Percentiles rank a stretch among this genome's conserved stretches.
phyloP scores from a whole-genome alignment of 148 eudicot species.

The Simmondsia chinensis region DNA sequence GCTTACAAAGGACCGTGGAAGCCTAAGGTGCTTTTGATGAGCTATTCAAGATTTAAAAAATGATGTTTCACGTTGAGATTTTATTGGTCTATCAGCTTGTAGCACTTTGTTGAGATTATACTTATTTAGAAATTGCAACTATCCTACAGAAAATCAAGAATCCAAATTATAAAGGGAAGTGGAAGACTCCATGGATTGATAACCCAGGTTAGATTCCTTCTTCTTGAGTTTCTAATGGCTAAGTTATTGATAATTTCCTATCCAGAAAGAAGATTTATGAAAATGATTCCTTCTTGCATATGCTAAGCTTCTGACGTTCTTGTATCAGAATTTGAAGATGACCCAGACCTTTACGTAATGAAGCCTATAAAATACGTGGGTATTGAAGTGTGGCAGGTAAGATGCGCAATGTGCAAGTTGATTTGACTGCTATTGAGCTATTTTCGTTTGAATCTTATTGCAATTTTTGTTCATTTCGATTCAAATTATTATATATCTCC shows the following conservation, averaged over 20 bases:
- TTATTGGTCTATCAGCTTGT: background rate
- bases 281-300: too few species aligned
- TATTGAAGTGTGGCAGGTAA: constrained; percentile 97
- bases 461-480: too few species aligned
- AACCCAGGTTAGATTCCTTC: constrained; percentile 62
- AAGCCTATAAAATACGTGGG: constrained; percentile 87
- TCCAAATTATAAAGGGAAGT: constrained; percentile 90
- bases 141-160: constrained; percentile 73
- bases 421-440: background rate
- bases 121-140: too few species aligned
- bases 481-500: too few species aligned
- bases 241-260: background rate
- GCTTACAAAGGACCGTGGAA: constrained; percentile 98
- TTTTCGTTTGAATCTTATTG: background rate
- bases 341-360: constrained; percentile 90
- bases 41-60: background rate
- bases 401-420: too few species aligned
- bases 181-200: constrained; percentile 95
- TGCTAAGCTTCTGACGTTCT: background rate
- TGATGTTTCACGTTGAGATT: background rate
- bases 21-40: constrained; percentile 46
- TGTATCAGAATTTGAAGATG: constrained; percentile 84
- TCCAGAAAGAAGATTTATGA: background rate
- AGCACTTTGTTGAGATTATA: constrained; percentile 6
- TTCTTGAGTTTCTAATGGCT: background rate